Evolutionary conservation across 257 asterid genomes (phyloP).

Genomic region (Echium plantagineum): DNA sequence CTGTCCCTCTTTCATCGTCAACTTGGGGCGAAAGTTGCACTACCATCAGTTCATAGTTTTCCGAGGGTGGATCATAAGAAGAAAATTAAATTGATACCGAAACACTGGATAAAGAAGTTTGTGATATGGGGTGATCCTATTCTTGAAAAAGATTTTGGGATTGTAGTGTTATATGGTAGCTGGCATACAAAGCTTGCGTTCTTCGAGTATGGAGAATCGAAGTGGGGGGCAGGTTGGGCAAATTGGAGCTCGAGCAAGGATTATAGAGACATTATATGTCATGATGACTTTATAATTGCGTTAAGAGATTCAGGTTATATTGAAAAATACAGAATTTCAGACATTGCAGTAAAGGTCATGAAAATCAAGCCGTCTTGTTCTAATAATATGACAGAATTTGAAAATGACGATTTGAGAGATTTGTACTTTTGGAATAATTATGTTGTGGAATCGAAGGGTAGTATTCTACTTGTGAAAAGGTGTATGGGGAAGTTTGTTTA

Average conservation of each 20-base stretch:
- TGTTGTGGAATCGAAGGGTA: slow-evolving; percentile 9
- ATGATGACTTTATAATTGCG: neutral
- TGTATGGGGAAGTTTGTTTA: slow-evolving; percentile 26
- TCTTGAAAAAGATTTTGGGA: neutral
- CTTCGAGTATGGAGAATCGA: neutral
- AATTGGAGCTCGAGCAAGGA: neutral
- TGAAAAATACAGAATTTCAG: neutral
- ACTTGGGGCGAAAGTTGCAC: neutral
- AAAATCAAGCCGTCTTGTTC: neutral
- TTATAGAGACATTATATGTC: neutral
- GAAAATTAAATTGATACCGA: neutral
- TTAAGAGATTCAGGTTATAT: neutral
- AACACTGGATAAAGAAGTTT: neutral
- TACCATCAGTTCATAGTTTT: neutral
- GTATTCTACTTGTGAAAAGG: slow-evolving; percentile 16
- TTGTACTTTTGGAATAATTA: slow-evolving; percentile 11
- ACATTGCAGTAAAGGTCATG: neutral
- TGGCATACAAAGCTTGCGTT: neutral
- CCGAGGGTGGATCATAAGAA: too few species aligned
- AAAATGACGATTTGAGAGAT: neutral
- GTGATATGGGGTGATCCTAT: slow-evolving; percentile 1
- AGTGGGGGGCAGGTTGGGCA: too few species aligned
- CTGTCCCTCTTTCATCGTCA: neutral
- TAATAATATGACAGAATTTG: neutral
- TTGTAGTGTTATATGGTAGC: neutral